These are phyloP conservation scores for Zostera marina DNA, from an alignment of 116 monocot genomes.

Conservation along the genomic window DNA sequence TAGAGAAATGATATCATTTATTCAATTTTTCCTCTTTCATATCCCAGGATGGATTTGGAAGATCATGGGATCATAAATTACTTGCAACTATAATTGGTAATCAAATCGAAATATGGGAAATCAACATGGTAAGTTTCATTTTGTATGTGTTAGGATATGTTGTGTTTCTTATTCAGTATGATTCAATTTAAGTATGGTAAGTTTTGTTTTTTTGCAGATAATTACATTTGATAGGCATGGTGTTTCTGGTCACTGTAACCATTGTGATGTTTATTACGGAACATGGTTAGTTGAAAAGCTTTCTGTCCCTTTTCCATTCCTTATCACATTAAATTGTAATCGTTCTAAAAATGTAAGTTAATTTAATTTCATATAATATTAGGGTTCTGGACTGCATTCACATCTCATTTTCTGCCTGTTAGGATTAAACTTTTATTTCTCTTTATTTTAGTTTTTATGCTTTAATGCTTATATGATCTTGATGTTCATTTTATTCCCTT, in stretches of 20 bases:
- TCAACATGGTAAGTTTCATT: slow-evolving; percentile 46
- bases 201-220: slow-evolving; percentile 30
- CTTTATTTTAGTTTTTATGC: too few relatives aligned
- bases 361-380: neutral
- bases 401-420: too few relatives aligned
- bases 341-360: neutral
- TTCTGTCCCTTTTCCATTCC: neutral
- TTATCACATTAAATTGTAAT: neutral
- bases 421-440: too few relatives aligned
- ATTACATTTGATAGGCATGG: slow-evolving; percentile 81
- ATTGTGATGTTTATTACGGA: slow-evolving; percentile 76
- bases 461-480: neutral
- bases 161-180: neutral
- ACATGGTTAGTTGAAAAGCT: slow-evolving; percentile 44
- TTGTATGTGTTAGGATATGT: neutral
- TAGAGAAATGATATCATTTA: neutral
- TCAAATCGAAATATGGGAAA: slow-evolving; percentile 20
- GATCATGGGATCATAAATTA: slow-evolving; percentile 55
- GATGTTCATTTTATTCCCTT: neutral
- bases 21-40: neutral
- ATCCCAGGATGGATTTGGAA: slow-evolving; percentile 84
- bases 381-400: too few relatives aligned
- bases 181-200: neutral
- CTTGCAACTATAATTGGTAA: slow-evolving; percentile 45
- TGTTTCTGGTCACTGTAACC: slow-evolving; percentile 92